These are phyloP conservation scores for Nannochloropsis gaditana DNA, from an alignment of 108 stramenopile species.

Conservation along the genomic window DNA sequence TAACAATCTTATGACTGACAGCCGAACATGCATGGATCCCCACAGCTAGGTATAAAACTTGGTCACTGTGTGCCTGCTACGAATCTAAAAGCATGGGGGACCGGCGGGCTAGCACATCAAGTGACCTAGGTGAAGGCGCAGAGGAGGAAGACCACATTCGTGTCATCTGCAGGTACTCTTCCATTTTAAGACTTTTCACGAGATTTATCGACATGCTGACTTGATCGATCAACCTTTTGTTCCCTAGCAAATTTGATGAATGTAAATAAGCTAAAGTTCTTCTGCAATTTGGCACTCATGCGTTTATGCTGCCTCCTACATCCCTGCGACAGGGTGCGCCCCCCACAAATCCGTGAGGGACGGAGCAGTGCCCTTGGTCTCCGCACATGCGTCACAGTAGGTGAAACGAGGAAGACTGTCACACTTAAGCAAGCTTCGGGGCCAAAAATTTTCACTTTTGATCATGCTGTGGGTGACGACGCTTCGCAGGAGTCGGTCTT, in stretches of 20 bases:
- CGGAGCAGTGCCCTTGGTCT: conserved; percentile 7
- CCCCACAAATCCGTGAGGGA: background rate
- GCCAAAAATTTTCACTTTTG: conserved; percentile 38
- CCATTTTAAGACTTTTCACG: no score
- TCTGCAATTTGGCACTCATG: no score
- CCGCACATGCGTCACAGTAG: background rate
- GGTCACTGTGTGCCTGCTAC: no score
- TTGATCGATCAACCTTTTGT: no score
- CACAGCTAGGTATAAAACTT: no score
- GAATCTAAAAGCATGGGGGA: background rate
- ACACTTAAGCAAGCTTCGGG: background rate
- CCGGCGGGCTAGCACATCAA: conserved; percentile 10
- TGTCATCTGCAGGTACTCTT: background rate
- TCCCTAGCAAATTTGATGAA: no score
- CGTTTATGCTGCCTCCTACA: background rate
- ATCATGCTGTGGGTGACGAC: conserved; percentile 43
- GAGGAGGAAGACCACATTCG: conserved; percentile 13
- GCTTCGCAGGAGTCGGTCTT: conserved; percentile 47
- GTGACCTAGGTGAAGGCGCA: background rate
- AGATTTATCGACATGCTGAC: no score
- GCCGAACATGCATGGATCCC: no score
- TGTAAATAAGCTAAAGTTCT: no score
- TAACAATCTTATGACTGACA: no score
- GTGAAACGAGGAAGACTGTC: background rate
- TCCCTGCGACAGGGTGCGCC: background rate